Evolutionary conservation across 164 flowering plant species (phyloP).

Genomic region (Protea cynaroides): DNA sequence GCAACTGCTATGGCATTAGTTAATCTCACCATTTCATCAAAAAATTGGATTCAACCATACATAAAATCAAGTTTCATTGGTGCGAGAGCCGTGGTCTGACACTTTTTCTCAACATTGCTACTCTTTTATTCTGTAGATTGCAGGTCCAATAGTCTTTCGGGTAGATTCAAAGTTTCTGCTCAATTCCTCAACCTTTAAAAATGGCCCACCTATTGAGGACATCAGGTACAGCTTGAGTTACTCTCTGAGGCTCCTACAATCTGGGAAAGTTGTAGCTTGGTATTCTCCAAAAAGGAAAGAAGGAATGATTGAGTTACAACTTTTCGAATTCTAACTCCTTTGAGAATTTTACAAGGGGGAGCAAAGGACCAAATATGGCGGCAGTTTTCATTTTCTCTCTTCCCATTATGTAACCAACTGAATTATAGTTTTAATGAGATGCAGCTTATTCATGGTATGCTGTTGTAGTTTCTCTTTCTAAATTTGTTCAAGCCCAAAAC

Average conservation of each 20-base stretch:
- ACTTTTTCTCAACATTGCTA: not conserved
- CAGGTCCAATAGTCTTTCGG: conserved; percentile 74
- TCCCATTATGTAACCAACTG: not conserved
- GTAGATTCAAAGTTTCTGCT: conserved; percentile 57
- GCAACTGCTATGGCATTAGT: not conserved
- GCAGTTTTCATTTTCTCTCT: conserved; percentile 4
- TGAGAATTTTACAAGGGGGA: not conserved
- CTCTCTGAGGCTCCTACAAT: conserved; percentile 45
- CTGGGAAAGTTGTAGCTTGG: conserved; percentile 91
- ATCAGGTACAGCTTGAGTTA: conserved; percentile 63
- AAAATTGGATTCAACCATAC: not conserved
- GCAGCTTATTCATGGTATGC: not conserved
- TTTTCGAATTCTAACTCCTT: conserved; percentile 55
- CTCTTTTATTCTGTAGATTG: conserved; percentile 40
- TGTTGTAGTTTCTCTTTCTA: no score
- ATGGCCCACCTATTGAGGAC: conserved; percentile 55
- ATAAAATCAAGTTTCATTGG: not conserved
- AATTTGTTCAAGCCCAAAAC: no score
- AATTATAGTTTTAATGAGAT: not conserved
- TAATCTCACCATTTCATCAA: not conserved
- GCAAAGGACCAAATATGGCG: conserved; percentile 1
- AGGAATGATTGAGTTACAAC: conserved; percentile 88
- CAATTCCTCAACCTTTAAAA: conserved; percentile 28
- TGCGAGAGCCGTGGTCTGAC: not conserved
- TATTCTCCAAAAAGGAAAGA: conserved; percentile 93